Evolutionary conservation across 306 rosid genomes (phyloP).

Genomic region (Calophaca sinica): DNA sequence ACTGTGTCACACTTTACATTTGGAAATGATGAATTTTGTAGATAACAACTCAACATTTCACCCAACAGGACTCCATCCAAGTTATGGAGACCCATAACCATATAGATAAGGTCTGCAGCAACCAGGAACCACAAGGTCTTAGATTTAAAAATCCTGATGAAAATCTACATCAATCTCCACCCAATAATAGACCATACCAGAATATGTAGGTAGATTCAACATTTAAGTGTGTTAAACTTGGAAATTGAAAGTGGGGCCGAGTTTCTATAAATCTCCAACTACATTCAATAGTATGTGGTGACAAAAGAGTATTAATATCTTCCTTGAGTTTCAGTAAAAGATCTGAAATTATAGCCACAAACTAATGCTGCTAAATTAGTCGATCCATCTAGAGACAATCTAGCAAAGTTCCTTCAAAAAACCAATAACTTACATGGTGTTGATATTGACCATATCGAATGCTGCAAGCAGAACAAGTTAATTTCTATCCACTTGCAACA

Average conservation of each 20-base stretch:
- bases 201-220: neutral
- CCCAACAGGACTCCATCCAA: neutral
- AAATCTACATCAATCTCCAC: neutral
- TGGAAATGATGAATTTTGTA: neutral
- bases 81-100: conserved; percentile 32
- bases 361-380: neutral
- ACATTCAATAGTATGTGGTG: neutral
- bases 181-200: neutral
- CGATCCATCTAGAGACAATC: no score
- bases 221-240: no score
- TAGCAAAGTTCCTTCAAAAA: neutral
- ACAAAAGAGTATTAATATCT: neutral
- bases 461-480: conserved; percentile 6
- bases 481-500: neutral
- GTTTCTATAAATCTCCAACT: conserved; percentile 19
- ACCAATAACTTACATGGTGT: neutral
- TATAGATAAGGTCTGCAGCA: conserved; percentile 20
- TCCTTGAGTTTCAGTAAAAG: conserved; percentile 9
- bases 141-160: neutral
- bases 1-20: neutral
- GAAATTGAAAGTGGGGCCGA: neutral
- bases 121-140: neutral
- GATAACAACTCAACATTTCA: neutral
- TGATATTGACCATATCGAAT: neutral
- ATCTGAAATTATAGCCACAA: neutral